Evolutionary conservation across 192 early-diverging fungal species (phyloP).

Genomic region (Coemansia sp.): DNA sequence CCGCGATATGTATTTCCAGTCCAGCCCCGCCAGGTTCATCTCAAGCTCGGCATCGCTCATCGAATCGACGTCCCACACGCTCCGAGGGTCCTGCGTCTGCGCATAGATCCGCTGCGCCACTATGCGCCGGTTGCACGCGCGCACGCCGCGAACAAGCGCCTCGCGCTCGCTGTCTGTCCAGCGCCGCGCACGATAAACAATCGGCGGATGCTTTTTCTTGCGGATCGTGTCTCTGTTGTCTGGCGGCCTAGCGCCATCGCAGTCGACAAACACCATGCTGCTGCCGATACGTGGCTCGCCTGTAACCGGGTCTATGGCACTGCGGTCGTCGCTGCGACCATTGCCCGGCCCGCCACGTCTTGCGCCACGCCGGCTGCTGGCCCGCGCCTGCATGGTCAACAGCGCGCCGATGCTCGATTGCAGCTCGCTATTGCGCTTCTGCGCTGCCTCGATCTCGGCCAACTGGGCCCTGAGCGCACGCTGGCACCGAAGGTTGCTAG

Average conservation of each 20-base stretch:
- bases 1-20: constrained; percentile 54
- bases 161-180: constrained; percentile 57
- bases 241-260: constrained; percentile 41
- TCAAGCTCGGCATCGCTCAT: constrained; percentile 45
- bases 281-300: constrained; percentile 23
- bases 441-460: constrained; percentile 51
- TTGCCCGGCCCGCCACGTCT: constrained; percentile 17
- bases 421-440: constrained; percentile 47
- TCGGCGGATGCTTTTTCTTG: constrained; percentile 49
- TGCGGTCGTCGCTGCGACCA: constrained; percentile 12
- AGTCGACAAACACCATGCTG: constrained; percentile 41
- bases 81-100: constrained; percentile 45
- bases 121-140: constrained; percentile 50
- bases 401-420: constrained; percentile 39
- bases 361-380: constrained; percentile 32
- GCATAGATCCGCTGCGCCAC: constrained; percentile 50
- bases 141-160: constrained; percentile 50
- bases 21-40: constrained; percentile 50
- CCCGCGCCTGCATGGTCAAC: constrained; percentile 43
- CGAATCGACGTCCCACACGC: constrained; percentile 50
- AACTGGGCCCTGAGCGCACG: constrained; percentile 40
- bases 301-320: constrained; percentile 36
- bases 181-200: constrained; percentile 49
- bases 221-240: constrained; percentile 52
- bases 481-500: constrained; percentile 53